phyloP scores from a whole-genome alignment of 2,329 filamentous ascomycete genomes.

The Bipolaris gigantea region DNA sequence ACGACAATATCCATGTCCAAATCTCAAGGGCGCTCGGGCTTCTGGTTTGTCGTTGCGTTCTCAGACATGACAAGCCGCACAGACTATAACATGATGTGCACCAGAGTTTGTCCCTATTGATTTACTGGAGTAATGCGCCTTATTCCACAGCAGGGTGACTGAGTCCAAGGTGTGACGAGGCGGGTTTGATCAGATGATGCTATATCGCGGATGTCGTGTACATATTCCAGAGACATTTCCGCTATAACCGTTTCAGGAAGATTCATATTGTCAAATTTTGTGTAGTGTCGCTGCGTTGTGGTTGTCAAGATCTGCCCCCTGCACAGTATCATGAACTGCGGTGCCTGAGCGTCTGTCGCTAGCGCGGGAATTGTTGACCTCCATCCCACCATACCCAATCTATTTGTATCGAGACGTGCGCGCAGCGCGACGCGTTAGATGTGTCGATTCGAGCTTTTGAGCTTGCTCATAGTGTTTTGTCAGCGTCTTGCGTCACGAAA shows the following conservation, averaged over 20 bases:
- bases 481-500: slow-evolving; percentile 27
- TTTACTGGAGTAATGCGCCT: neutral
- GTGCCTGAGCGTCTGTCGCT: slow-evolving; percentile 2
- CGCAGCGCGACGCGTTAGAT: slow-evolving; percentile 30
- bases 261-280: neutral
- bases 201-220: neutral
- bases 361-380: slow-evolving; percentile 15
- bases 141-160: neutral
- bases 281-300: neutral
- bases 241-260: neutral
- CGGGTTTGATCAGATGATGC: neutral
- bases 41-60: too few species aligned
- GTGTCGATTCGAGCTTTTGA: slow-evolving; percentile 45
- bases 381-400: slow-evolving; percentile 14
- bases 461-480: slow-evolving; percentile 34
- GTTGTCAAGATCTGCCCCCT: neutral
- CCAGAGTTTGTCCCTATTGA: neutral
- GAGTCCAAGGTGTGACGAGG: neutral
- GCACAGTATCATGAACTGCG: neutral
- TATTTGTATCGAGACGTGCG: slow-evolving; percentile 16
- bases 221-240: neutral
- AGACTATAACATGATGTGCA: neutral
- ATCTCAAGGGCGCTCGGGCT: too few species aligned
- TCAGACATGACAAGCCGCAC: too few species aligned
- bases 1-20: too few species aligned